Evolutionary conservation across 176 grass and related monocot species (phyloP), one percentile per base, ranked within the genome.

Genomic region (Oryza brachyantha): DNA sequence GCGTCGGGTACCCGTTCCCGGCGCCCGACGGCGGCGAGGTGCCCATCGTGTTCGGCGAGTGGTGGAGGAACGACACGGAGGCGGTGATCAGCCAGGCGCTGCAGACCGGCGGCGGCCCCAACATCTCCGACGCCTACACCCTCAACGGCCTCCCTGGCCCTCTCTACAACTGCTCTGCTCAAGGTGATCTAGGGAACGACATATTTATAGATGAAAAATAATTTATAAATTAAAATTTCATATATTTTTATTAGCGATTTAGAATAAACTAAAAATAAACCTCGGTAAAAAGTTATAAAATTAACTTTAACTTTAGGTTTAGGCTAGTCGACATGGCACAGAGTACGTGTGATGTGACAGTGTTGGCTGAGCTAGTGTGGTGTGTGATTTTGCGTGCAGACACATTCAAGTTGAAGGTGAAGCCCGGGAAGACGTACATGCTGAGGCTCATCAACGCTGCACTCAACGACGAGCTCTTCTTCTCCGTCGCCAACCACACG

Each of bases 401-500:
- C 38, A 73, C 65, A 16, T 88, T 79, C 74, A 78, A 64, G 60
- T 71, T 75, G 1, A 74, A 62, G 21, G 91, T 90, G 27, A 35
- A 69, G 27, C 72, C 68, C 4, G 91, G 91, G 0, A 90, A 82
- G 64, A 93, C 87, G 3, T 93, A 90, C 72, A 62, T 93, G 59
- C 42, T 93, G 3, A 52, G 87, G 3, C 52, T 90, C 8, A 64
- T 93, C 72, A 93, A 93, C 52, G 80, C 87, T 5, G 91, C 58
- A 10, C 84, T 93, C 57, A 87, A 78, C 34, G 80, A 77, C 46
- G 81, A 87, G 58, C 93, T 96, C 70, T 96, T 96, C 87, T 96
- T 96, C 85, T 75, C 86, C 29, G 39, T 96, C 13, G 90, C 93
- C 37, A 90, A 93, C 79, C 93, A 93, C 81, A 78, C 90, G 46